These are phyloP conservation scores for Chlorella variabilis DNA, from an alignment of 163 green algal species.

Conservation along the genomic window DNA sequence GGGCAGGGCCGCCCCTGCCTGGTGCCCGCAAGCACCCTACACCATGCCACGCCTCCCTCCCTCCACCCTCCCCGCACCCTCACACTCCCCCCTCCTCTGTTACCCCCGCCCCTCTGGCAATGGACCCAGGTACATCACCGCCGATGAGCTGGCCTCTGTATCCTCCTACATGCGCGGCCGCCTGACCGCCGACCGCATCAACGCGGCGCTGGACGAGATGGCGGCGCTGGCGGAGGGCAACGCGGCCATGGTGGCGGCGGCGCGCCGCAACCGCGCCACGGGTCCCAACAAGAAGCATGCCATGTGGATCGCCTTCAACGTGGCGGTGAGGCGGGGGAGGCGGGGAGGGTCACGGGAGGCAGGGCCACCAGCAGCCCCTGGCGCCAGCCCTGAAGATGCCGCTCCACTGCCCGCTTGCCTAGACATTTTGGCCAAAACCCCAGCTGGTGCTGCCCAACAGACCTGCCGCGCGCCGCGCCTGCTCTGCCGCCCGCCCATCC, in stretches of 20 bases:
- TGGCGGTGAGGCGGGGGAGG: conserved; percentile 51
- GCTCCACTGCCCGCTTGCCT: too few species aligned
- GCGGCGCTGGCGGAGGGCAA: conserved; percentile 58
- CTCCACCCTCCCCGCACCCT: too few species aligned
- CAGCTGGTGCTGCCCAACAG: too few species aligned
- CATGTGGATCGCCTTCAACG: conserved; percentile 59
- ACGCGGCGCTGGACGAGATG: conserved; percentile 80
- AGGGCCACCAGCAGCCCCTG: too few species aligned
- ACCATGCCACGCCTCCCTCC: background rate
- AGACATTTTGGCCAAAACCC: too few species aligned
- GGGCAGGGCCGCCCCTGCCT: too few species aligned
- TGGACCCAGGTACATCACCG: conserved; percentile 65
- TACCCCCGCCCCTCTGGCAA: background rate
- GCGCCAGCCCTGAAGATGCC: too few species aligned
- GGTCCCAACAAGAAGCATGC: conserved; percentile 67
- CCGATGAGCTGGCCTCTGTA: conserved; percentile 60
- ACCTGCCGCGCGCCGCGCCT: too few species aligned
- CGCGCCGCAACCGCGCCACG: conserved; percentile 31
- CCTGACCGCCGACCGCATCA: conserved; percentile 74
- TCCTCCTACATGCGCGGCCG: conserved; percentile 73
- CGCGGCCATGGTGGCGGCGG: conserved; percentile 50
- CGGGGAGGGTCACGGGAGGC: too few species aligned
- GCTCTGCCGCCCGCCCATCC: too few species aligned
- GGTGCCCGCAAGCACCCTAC: too few species aligned
- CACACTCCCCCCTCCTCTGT: background rate